Conservation (phyloP, 2,329 filamentous ascomycete species). For the Lachnellula cervina region DNA sequence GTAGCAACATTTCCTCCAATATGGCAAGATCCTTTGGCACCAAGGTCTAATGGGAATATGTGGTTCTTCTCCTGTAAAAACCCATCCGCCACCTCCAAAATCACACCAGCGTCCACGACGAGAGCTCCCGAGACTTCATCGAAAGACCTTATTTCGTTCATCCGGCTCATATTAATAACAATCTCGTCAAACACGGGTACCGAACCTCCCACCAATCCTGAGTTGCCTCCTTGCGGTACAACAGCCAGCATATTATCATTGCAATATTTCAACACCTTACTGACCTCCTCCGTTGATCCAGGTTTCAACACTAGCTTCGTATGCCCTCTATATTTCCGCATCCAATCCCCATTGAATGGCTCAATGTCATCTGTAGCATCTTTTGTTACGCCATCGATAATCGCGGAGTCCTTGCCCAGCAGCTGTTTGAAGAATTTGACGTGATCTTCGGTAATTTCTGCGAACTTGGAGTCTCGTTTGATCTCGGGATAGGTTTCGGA, state of each 20-base stretch:
- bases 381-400: slow-evolving; percentile 76
- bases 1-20: slow-evolving; percentile 94
- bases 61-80: slow-evolving; percentile 78
- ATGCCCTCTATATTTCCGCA: slow-evolving; percentile 96
- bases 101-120: slow-evolving; percentile 84
- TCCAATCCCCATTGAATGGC: slow-evolving; percentile 96
- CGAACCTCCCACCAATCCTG: slow-evolving; percentile 89
- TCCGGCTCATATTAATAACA: slow-evolving; percentile 80
- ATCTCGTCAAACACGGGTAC: slow-evolving; percentile 99
- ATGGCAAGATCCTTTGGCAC: slow-evolving; percentile 94
- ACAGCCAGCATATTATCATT: slow-evolving; percentile 89
- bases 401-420: slow-evolving; percentile 71
- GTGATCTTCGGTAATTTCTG: slow-evolving; percentile 69
- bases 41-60: slow-evolving; percentile 95
- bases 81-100: slow-evolving; percentile 83
- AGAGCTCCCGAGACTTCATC: slow-evolving; percentile 89
- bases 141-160: slow-evolving; percentile 89
- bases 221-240: slow-evolving; percentile 95
- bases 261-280: slow-evolving; percentile 88
- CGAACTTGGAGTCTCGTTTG: slow-evolving; percentile 72
- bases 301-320: slow-evolving; percentile 84
- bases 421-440: slow-evolving; percentile 76
- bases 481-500: slow-evolving; percentile 81
- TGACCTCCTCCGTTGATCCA: slow-evolving; percentile 78
- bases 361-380: slow-evolving; percentile 77